phyloP scores from a whole-genome alignment of 2,329 filamentous ascomycete species.

The Onygena corvina region DNA sequence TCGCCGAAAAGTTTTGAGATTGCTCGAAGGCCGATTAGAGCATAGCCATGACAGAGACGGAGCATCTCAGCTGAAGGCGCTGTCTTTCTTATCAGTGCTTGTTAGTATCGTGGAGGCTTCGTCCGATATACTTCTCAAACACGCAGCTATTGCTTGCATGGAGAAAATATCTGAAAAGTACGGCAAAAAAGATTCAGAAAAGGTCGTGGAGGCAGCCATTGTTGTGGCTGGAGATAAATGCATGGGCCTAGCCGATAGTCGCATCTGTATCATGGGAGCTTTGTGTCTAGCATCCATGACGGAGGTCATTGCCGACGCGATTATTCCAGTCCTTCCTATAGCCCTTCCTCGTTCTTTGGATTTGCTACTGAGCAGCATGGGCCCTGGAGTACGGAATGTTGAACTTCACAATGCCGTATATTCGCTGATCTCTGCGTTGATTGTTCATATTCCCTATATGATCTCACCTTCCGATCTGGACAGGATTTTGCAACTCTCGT shows the following conservation, averaged over 20 bases:
- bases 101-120: slow-evolving; percentile 64
- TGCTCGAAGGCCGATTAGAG: slow-evolving; percentile 68
- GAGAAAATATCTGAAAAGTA: slow-evolving; percentile 92
- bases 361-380: slow-evolving; percentile 56
- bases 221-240: slow-evolving; percentile 66
- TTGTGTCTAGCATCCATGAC: slow-evolving; percentile 80
- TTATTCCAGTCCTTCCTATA: slow-evolving; percentile 68
- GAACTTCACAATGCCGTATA: slow-evolving; percentile 73
- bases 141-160: slow-evolving; percentile 76
- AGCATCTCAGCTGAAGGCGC: slow-evolving; percentile 55
- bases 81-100: slow-evolving; percentile 68
- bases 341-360: slow-evolving; percentile 60
- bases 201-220: slow-evolving; percentile 61
- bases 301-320: slow-evolving; percentile 73
- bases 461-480: slow-evolving; percentile 64
- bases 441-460: slow-evolving; percentile 82
- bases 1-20: slow-evolving; percentile 65
- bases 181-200: slow-evolving; percentile 75
- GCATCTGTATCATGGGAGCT: slow-evolving; percentile 69
- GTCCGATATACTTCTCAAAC: slow-evolving; percentile 61
- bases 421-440: slow-evolving; percentile 63
- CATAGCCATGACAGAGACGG: slow-evolving; percentile 58
- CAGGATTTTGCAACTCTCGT: slow-evolving; percentile 58
- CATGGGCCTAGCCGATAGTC: slow-evolving; percentile 59
- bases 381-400: slow-evolving; percentile 41